A percentile compares a stretch with the other conserved stretches of the same genome.
These are phyloP conservation scores for Boeremia lycopersici DNA, from an alignment of 2,329 filamentous ascomycete species.

Conservation along the genomic window DNA sequence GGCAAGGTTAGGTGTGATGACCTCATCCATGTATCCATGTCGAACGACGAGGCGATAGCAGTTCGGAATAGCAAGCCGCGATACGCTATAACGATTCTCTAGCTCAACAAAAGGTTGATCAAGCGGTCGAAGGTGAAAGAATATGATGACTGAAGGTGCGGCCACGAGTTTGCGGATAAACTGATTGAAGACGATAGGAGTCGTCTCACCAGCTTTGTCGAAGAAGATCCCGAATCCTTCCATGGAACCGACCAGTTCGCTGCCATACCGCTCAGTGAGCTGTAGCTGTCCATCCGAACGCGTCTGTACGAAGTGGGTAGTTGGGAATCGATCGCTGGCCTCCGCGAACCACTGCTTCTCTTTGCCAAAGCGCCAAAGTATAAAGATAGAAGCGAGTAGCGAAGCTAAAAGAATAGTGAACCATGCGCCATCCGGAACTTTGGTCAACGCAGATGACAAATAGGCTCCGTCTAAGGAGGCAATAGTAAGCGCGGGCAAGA, in stretches of 20 bases:
- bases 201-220: constrained; percentile 72
- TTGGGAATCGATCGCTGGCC: constrained; percentile 60
- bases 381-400: constrained; percentile 68
- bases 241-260: constrained; percentile 43
- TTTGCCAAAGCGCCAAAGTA: constrained; percentile 80
- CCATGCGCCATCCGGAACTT: constrained; percentile 79
- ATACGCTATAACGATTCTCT: constrained; percentile 57
- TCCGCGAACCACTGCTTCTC: constrained; percentile 78
- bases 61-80: constrained; percentile 59
- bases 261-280: constrained; percentile 50
- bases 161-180: constrained; percentile 74
- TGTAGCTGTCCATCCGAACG: constrained; percentile 40
- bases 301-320: constrained; percentile 52
- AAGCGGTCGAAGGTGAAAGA: constrained; percentile 73
- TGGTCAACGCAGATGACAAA: constrained; percentile 71
- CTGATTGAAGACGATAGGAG: constrained; percentile 71
- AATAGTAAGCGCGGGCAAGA: constrained; percentile 67
- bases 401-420: constrained; percentile 72
- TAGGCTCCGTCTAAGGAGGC: constrained; percentile 72
- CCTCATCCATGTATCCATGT: constrained; percentile 75
- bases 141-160: constrained; percentile 69
- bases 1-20: constrained; percentile 68
- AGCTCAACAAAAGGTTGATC: constrained; percentile 55
- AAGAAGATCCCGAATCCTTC: constrained; percentile 75
- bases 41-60: constrained; percentile 73